A percentile compares a stretch with the other conserved stretches of the same genome.
phyloP scores from a whole-genome alignment of 495 filamentous ascomycete genomes.

The Daldinia loculata region DNA sequence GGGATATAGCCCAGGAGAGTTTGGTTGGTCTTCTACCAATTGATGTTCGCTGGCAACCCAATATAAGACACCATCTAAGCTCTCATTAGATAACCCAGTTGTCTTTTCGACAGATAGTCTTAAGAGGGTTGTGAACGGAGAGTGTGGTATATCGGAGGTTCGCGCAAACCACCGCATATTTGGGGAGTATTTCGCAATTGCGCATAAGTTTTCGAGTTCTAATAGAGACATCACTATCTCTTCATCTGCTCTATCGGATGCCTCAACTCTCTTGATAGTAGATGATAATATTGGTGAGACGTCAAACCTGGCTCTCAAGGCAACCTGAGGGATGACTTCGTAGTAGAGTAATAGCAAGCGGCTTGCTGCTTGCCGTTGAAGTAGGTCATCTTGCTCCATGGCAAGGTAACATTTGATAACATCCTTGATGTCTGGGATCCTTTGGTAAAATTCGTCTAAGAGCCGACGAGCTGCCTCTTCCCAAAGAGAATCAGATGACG shows the following conservation, averaged over 20 bases:
- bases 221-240: slow-evolving; percentile 64
- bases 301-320: slow-evolving; percentile 85
- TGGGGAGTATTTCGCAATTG: slow-evolving; percentile 78
- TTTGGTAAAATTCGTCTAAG: slow-evolving; percentile 75
- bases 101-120: slow-evolving; percentile 60
- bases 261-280: slow-evolving; percentile 56
- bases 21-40: slow-evolving; percentile 48
- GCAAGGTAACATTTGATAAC: slow-evolving; percentile 73
- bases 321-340: slow-evolving; percentile 79
- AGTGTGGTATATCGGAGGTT: slow-evolving; percentile 58
- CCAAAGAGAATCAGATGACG: slow-evolving; percentile 63
- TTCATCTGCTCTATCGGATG: slow-evolving; percentile 41
- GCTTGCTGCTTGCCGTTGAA: slow-evolving; percentile 80
- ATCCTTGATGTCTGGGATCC: slow-evolving; percentile 81
- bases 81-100: slow-evolving; percentile 51
- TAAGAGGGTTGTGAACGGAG: slow-evolving; percentile 71
- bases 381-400: slow-evolving; percentile 69
- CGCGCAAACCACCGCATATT: slow-evolving; percentile 81
- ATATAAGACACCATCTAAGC: slow-evolving; percentile 56
- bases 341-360: slow-evolving; percentile 82
- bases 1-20: slow-evolving; percentile 56
- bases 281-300: slow-evolving; percentile 77
- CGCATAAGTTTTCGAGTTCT: slow-evolving; percentile 77
- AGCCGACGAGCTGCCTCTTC: slow-evolving; percentile 69
- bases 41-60: slow-evolving; percentile 62